These are phyloP conservation scores for Aspergillus sp. DNA, from an alignment of 2,329 filamentous ascomycete species.

Conservation along the genomic window DNA sequence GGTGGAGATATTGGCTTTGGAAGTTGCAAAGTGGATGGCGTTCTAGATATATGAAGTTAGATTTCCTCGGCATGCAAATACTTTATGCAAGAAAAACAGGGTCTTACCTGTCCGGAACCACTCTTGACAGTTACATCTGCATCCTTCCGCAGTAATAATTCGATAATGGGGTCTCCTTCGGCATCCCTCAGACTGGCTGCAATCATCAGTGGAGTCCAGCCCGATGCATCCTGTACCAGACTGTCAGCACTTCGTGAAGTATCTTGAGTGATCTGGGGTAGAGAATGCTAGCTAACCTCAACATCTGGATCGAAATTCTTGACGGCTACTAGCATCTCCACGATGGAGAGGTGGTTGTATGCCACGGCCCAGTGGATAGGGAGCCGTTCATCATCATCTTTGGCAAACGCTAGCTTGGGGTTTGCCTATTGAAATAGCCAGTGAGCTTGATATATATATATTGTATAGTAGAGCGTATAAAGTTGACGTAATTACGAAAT, in stretches of 20 bases:
- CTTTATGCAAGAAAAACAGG: background rate
- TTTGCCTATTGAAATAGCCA: constrained; percentile 58
- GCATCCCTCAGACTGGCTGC: constrained; percentile 43
- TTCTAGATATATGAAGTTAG: constrained; percentile 50
- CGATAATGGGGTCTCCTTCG: constrained; percentile 41
- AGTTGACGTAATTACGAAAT: background rate
- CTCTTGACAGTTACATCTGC: constrained; percentile 44
- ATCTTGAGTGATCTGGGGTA: background rate
- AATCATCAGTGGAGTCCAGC: constrained; percentile 50
- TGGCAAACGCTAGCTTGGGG: constrained; percentile 67
- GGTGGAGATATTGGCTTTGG: constrained; percentile 80
- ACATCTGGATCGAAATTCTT: constrained; percentile 80
- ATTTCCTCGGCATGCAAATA: constrained; percentile 4
- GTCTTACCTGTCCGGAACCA: constrained; percentile 36
- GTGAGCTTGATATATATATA: background rate
- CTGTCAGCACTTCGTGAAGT: background rate
- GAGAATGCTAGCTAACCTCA: constrained; percentile 48
- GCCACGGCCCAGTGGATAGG: constrained; percentile 93
- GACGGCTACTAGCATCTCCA: constrained; percentile 64
- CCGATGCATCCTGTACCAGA: constrained; percentile 39
- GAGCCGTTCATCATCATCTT: constrained; percentile 81
- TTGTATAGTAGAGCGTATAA: background rate
- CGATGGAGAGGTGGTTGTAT: constrained; percentile 72
- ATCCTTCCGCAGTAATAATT: constrained; percentile 42
- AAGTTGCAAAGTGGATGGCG: constrained; percentile 84